A percentile compares a stretch with the other conserved stretches of the same genome.
Conservation (phyloP, 2,329 filamentous ascomycete species). For the Ceratocystis destructans region DNA sequence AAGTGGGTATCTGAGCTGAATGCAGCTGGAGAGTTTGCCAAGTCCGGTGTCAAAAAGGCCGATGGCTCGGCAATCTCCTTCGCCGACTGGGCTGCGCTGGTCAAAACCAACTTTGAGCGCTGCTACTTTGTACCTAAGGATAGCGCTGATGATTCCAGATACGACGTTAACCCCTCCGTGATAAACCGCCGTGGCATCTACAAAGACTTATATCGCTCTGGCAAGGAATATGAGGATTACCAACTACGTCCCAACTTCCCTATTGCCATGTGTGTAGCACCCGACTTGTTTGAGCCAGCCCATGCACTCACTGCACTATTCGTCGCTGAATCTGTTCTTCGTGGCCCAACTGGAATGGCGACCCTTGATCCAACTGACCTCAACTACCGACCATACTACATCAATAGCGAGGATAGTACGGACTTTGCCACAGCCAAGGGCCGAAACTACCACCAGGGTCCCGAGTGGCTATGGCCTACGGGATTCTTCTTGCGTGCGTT, state of each 20-base stretch:
- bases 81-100: conserved; percentile 60
- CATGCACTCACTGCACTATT: conserved; percentile 71
- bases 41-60: conserved; percentile 55
- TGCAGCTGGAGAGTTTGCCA: conserved; percentile 54
- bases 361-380: conserved; percentile 84
- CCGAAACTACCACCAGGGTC: conserved; percentile 94
- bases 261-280: conserved; percentile 88
- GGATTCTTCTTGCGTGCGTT: conserved; percentile 90
- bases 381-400: conserved; percentile 90
- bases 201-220: conserved; percentile 89
- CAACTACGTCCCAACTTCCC: conserved; percentile 89
- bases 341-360: conserved; percentile 85
- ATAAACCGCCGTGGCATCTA: conserved; percentile 92
- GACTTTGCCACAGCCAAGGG: conserved; percentile 91
- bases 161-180: conserved; percentile 66
- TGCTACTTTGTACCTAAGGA: conserved; percentile 75
- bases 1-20: conserved; percentile 61
- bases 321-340: conserved; percentile 63
- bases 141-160: conserved; percentile 54
- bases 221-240: conserved; percentile 95
- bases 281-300: conserved; percentile 65
- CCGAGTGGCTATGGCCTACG: conserved; percentile 95
- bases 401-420: conserved; percentile 82
- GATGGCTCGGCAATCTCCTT: conserved; percentile 53
- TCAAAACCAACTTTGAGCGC: conserved; percentile 79